Conservation (phyloP, 2,329 filamentous ascomycete species). For the Alternaria atra region DNA sequence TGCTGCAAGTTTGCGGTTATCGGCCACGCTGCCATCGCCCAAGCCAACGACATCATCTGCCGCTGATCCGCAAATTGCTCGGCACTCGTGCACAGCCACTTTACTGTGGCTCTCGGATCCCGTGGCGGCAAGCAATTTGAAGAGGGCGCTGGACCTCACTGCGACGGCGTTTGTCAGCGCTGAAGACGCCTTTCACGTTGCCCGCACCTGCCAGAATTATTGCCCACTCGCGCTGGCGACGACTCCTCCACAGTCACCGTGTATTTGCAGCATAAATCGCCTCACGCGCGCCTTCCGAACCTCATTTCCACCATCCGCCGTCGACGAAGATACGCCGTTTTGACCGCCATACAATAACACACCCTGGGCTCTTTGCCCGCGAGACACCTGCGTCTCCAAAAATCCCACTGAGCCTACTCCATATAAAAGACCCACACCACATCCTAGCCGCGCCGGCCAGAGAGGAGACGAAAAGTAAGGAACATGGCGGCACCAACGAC, state of each 20-base stretch:
- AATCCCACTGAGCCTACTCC: slow-evolving; percentile 21
- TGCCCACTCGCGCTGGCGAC: slow-evolving; percentile 8
- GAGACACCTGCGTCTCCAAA: slow-evolving; percentile 52
- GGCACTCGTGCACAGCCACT: slow-evolving; percentile 18
- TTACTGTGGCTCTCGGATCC: slow-evolving; percentile 11
- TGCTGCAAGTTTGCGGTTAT: slow-evolving; percentile 7
- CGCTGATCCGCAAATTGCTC: slow-evolving; percentile 5
- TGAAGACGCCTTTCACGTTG: neutral
- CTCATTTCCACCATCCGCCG: slow-evolving; percentile 42
- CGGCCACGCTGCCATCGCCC: slow-evolving; percentile 8
- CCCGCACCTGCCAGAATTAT: slow-evolving; percentile 6
- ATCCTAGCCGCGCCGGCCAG: slow-evolving; percentile 23
- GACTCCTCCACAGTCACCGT: slow-evolving; percentile 32
- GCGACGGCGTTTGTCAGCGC: slow-evolving; percentile 23
- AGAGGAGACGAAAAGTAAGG: slow-evolving; percentile 17
- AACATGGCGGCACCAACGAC: slow-evolving; percentile 47
- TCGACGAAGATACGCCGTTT: slow-evolving; percentile 45
- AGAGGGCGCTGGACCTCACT: slow-evolving; percentile 1
- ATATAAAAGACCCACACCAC: slow-evolving; percentile 14
- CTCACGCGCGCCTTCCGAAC: slow-evolving; percentile 43
- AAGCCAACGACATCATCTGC: slow-evolving; percentile 14
- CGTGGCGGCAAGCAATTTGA: slow-evolving; percentile 11
- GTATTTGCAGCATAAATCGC: slow-evolving; percentile 38
- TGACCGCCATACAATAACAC: slow-evolving; percentile 48
- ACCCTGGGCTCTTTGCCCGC: slow-evolving; percentile 51